Evolutionary conservation across 768 basidiomycete species (phyloP).

Genomic region (Mycena floridula): DNA sequence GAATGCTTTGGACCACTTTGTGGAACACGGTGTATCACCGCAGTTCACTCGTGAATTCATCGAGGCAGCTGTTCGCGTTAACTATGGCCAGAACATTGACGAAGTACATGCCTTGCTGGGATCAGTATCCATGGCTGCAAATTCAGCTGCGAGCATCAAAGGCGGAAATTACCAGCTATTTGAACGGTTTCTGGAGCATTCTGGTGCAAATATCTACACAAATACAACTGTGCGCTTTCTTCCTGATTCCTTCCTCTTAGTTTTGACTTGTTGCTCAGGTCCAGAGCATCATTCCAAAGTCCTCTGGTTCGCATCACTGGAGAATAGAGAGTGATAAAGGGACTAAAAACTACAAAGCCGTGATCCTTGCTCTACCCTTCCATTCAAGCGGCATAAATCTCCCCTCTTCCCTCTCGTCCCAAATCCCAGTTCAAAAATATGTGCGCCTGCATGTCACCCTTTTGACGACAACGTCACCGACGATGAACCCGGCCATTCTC

Average conservation of each 20-base stretch:
- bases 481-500: constrained; percentile 65
- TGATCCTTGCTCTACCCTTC: constrained; percentile 87
- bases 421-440: constrained; percentile 69
- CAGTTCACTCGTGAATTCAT: constrained; percentile 68
- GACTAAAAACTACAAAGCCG: constrained; percentile 52
- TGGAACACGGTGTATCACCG: constrained; percentile 44
- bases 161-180: constrained; percentile 88
- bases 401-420: constrained; percentile 38
- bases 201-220: constrained; percentile 63
- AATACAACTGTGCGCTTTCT: constrained; percentile 39
- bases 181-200: constrained; percentile 67
- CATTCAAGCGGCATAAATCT: constrained; percentile 58
- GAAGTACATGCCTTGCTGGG: constrained; percentile 76
- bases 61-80: constrained; percentile 76
- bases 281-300: constrained; percentile 38
- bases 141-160: constrained; percentile 55
- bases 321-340: constrained; percentile 43
- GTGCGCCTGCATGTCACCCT: constrained; percentile 85
- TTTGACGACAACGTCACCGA: constrained; percentile 67
- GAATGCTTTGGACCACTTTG: constrained; percentile 53
- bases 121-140: constrained; percentile 63
- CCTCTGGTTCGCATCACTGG: constrained; percentile 43
- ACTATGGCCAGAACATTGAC: constrained; percentile 76
- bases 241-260: not conserved
- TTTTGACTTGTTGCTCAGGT: constrained; percentile 33